These are phyloP conservation scores for Aspergillus brunneoviolaceus DNA, from an alignment of 2,329 filamentous ascomycete genomes.

Conservation along the genomic window DNA sequence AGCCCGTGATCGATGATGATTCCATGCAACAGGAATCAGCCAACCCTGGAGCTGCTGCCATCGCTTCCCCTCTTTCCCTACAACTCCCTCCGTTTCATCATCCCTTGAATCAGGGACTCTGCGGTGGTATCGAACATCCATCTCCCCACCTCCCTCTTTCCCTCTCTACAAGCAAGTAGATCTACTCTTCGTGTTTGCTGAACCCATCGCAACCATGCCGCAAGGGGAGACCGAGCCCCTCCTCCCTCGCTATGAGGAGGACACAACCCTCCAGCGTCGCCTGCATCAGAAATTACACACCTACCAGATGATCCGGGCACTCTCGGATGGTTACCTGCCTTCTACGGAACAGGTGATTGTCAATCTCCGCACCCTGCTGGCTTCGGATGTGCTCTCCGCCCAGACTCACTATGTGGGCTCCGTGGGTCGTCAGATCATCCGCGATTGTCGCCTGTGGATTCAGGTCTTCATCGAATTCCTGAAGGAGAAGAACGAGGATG, in stretches of 20 bases:
- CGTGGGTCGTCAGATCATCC: constrained; percentile 71
- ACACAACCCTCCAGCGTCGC: constrained; percentile 72
- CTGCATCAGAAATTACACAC: constrained; percentile 88
- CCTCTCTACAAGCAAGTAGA: neutral
- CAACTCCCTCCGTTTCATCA: neutral
- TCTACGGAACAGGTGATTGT: constrained; percentile 80
- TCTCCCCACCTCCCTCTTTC: neutral
- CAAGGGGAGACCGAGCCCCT: constrained; percentile 72
- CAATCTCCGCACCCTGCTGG: constrained; percentile 75
- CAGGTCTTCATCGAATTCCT: constrained; percentile 79
- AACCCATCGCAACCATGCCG: constrained; percentile 27
- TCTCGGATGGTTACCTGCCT: constrained; percentile 85
- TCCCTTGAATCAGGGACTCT: neutral
- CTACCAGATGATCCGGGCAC: constrained; percentile 84
- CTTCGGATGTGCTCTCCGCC: constrained; percentile 75
- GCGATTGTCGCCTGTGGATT: constrained; percentile 71
- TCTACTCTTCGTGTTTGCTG: neutral
- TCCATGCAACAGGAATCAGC: constrained; percentile 8
- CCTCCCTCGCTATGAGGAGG: constrained; percentile 72
- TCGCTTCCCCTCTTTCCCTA: constrained; percentile 2
- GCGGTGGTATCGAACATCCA: neutral
- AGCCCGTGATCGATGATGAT: constrained; percentile 1
- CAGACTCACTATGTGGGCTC: constrained; percentile 72
- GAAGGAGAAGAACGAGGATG: constrained; percentile 74
- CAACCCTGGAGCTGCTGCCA: neutral